These are phyloP conservation scores for Eragrostis nindensis DNA, from an alignment of 176 grass and related monocot species.

Conservation along the genomic window DNA sequence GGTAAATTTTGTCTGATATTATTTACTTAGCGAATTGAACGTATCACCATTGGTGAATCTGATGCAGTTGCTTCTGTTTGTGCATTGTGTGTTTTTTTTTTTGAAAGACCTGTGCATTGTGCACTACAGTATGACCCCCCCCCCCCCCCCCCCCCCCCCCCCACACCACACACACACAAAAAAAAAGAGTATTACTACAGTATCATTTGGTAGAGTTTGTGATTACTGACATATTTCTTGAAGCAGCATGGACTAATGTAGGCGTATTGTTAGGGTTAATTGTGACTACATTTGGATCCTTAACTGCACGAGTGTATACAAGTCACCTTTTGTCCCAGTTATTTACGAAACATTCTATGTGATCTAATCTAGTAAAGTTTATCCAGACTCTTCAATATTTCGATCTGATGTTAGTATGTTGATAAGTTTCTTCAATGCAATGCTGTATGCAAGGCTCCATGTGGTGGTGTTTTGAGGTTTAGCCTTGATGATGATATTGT, in stretches of 20 bases:
- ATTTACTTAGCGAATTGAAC: constrained; percentile 25
- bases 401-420: neutral
- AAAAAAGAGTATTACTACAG: too few species aligned
- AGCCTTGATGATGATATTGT: neutral
- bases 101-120: too few species aligned
- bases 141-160: too few species aligned
- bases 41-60: neutral
- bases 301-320: neutral
- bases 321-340: neutral
- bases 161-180: too few species aligned
- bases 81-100: too few species aligned
- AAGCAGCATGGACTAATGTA: too few species aligned
- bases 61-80: constrained; percentile 15
- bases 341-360: neutral
- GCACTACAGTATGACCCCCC: too few species aligned
- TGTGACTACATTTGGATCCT: too few species aligned
- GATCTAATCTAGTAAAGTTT: too few species aligned
- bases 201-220: too few species aligned
- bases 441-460: neutral
- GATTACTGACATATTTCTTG: too few species aligned
- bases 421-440: neutral
- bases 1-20: constrained; percentile 48
- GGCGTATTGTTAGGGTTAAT: too few species aligned
- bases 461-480: neutral
- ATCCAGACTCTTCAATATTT: neutral